Base-by-base conservation (phyloP, 140 eudicot genomes). In the Oenanthe javanica region DNA sequence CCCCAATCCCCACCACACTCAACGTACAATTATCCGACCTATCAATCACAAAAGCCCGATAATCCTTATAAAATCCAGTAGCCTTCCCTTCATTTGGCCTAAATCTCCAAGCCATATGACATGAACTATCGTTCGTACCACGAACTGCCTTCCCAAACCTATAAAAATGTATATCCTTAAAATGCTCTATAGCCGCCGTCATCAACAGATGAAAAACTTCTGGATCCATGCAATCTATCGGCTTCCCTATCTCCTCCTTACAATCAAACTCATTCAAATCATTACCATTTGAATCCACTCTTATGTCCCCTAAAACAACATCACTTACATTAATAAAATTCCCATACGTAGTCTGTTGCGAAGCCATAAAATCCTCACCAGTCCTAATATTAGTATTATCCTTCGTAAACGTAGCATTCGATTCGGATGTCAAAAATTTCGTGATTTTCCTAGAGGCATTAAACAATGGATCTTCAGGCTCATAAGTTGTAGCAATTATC, bases 41-140 rank as follows among this genome's bases (percentile, higher is more conserved):
- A 49, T 83, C 49, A 36, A 94, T 71, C 81, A 85, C 89, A 85
- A 94, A 92, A 45, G 89, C 87, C 47, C 98, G 80, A 54, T 94
- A 94, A 77, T 94, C 98, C 91, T 92, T 92, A 52, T 94, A 89
- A 61, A 94, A 86, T 0, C 93, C 79, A 9, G 93, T 91, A 13
- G 88, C 77, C 82, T 94, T 89, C 67, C 97, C 97, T 81, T 92
- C 97, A 23, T 87, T 94, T 4, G 98, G 98, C 87, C 96, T 86
- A 84, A 89, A 94, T 82, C 97, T 71, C 98, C 98, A 94, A 10
- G 98, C 98, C 98, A 94, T 94, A 79, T 94, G 97, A 83, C 98
- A 92, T 9, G 93, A 86, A 77, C 77, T 86, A 82, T 82, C 93
- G 23, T 89, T 88, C 11, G 75, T 57, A 51, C 98, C 98, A 54